Conservation (phyloP, 108 stramenopile genomes). For the Cyclostephanos tholiformis region DNA sequence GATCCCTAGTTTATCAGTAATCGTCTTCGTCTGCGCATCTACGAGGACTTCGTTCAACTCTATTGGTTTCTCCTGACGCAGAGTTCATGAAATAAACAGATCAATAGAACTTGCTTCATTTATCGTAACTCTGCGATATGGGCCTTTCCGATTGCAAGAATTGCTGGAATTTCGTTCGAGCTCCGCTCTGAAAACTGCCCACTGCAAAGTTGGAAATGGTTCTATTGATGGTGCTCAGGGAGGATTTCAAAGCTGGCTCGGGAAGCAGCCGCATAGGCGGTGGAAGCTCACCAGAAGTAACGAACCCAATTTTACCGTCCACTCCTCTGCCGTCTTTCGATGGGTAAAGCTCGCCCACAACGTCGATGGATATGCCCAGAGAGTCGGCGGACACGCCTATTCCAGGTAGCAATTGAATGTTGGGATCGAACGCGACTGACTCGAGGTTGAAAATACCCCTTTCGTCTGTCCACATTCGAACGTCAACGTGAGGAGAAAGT, state of each 20-base stretch:
- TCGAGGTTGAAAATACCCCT: constrained; percentile 61
- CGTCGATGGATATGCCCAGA: constrained; percentile 74
- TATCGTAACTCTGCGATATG: background rate
- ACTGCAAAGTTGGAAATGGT: constrained; percentile 72
- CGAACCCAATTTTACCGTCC: constrained; percentile 74
- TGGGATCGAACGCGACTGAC: constrained; percentile 77
- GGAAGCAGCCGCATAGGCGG: constrained; percentile 71
- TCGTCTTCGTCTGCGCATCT: too few relatives aligned
- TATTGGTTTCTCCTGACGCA: background rate
- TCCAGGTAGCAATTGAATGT: constrained; percentile 74
- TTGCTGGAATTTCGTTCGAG: constrained; percentile 53
- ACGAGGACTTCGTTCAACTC: too few relatives aligned
- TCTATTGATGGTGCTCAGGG: constrained; percentile 65
- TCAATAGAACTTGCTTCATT: background rate
- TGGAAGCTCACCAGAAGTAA: constrained; percentile 61
- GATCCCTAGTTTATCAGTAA: too few relatives aligned
- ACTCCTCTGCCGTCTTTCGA: constrained; percentile 66
- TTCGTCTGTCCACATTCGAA: constrained; percentile 70
- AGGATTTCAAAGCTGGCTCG: constrained; percentile 55
- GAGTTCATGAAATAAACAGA: too few relatives aligned
- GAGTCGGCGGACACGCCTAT: constrained; percentile 52
- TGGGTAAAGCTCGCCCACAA: constrained; percentile 71
- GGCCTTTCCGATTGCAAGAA: constrained; percentile 27
- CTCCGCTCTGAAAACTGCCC: constrained; percentile 66
- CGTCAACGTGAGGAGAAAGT: constrained; percentile 71